Percentiles rank a stretch among this genome's conserved stretches.
phyloP scores from a whole-genome alignment of 2,329 filamentous ascomycete species.

The Raffaelea arxii region DNA sequence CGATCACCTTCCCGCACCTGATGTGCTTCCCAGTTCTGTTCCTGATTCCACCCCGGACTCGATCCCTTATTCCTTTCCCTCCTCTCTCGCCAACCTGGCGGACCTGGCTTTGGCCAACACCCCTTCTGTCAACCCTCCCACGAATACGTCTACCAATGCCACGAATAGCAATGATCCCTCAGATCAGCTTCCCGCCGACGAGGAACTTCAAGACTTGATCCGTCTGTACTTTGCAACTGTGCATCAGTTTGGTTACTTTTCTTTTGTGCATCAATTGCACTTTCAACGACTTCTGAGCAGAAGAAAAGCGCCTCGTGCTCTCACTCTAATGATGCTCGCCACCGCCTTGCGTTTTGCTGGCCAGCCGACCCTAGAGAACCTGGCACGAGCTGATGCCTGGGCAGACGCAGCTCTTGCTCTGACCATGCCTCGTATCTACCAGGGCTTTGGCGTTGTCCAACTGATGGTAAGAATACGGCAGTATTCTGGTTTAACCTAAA shows the following conservation, averaged over 20 bases:
- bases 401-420: conserved; percentile 4
- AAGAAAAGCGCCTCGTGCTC: conserved; percentile 2
- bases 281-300: conserved; percentile 6
- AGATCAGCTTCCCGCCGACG: not conserved
- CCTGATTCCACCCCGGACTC: not conserved
- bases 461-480: too few relatives aligned
- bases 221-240: conserved; percentile 9
- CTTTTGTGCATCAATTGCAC: conserved; percentile 7
- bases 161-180: not conserved
- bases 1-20: too few relatives aligned
- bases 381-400: conserved; percentile 5
- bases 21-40: not conserved
- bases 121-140: too few relatives aligned
- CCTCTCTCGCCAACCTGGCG: not conserved
- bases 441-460: not conserved
- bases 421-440: conserved; percentile 1
- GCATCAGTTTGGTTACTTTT: conserved; percentile 8
- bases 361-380: not conserved
- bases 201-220: conserved; percentile 8
- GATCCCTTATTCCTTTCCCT: not conserved
- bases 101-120: too few relatives aligned
- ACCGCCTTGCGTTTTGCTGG: not conserved
- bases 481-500: not conserved
- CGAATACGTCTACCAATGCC: not conserved
- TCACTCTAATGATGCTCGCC: not conserved